phyloP scores from a whole-genome alignment of 345 rosid species.

The Euclidium syriacum region DNA sequence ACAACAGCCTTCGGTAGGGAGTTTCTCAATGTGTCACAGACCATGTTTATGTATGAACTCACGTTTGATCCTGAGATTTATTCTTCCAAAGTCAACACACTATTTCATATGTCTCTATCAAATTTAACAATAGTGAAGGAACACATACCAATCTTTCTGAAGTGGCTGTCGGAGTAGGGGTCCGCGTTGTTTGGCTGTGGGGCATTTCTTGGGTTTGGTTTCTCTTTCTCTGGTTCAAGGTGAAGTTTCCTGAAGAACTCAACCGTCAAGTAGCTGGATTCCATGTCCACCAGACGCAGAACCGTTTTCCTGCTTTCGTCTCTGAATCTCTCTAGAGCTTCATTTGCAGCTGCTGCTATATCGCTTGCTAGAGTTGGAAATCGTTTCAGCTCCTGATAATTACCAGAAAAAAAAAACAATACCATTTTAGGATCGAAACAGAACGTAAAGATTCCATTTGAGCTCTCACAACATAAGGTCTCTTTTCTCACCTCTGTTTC shows the following conservation, averaged over 20 bases:
- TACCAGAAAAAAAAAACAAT: neutral
- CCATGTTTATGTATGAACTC: conserved; percentile 85
- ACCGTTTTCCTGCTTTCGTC: conserved; percentile 93
- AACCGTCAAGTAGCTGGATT: conserved; percentile 91
- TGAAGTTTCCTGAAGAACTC: conserved; percentile 96
- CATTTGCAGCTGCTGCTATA: conserved; percentile 92
- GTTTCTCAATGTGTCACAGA: conserved; percentile 79
- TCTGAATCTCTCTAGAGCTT: conserved; percentile 86
- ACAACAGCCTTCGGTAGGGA: conserved; percentile 97
- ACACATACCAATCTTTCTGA: conserved; percentile 70
- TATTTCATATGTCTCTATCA: conserved; percentile 1
- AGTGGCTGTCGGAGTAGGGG: conserved; percentile 68
- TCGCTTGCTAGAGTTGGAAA: conserved; percentile 84
- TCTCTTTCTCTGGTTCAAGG: conserved; percentile 72
- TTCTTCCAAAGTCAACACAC: neutral
- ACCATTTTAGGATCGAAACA: neutral
- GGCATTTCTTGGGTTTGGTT: conserved; percentile 35
- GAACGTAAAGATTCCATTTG: neutral
- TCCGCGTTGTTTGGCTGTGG: conserved; percentile 58
- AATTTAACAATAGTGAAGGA: neutral
- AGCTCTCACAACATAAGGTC: conserved; percentile 9
- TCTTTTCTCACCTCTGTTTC: conserved; percentile 71
- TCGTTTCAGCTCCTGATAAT: conserved; percentile 84
- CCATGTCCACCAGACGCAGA: conserved; percentile 89
- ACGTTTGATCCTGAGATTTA: conserved; percentile 76